Percentiles rank a stretch among this genome's conserved stretches.
These are phyloP conservation scores for Trichoderma parareesei DNA, from an alignment of 495 filamentous ascomycete species.

Conservation along the genomic window DNA sequence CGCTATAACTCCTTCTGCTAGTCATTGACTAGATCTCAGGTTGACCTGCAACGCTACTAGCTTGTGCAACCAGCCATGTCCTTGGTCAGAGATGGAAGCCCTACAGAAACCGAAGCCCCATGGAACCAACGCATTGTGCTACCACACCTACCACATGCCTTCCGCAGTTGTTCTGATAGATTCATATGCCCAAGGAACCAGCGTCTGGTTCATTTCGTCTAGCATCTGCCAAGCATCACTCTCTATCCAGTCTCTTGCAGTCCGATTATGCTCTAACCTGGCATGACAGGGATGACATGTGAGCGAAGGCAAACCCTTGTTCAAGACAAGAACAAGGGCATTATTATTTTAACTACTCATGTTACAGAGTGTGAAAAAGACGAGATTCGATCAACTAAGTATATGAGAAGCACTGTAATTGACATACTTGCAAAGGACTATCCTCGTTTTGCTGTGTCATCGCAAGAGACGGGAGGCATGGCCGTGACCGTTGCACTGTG, in stretches of 20 bases:
- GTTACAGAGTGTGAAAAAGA: not conserved
- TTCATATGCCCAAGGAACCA: not conserved
- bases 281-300: not conserved
- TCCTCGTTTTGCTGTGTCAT: not conserved
- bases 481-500: too few species aligned
- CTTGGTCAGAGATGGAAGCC: not conserved
- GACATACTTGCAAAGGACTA: not conserved
- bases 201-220: not conserved
- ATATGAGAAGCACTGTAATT: not conserved
- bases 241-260: too few species aligned
- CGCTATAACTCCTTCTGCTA: not conserved
- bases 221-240: too few species aligned
- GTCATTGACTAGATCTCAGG: not conserved
- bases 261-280: too few species aligned
- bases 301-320: not conserved
- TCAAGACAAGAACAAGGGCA: not conserved
- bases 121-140: too few species aligned
- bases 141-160: too few species aligned
- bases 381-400: not conserved
- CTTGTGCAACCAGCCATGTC: not conserved
- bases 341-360: not conserved
- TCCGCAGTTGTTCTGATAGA: too few species aligned
- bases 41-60: constrained; percentile 4
- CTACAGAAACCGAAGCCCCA: not conserved
- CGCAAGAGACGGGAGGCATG: not conserved